These are phyloP conservation scores for Suhomyces pyralidae DNA, from an alignment of 805 yeast species.

Conservation along the genomic window DNA sequence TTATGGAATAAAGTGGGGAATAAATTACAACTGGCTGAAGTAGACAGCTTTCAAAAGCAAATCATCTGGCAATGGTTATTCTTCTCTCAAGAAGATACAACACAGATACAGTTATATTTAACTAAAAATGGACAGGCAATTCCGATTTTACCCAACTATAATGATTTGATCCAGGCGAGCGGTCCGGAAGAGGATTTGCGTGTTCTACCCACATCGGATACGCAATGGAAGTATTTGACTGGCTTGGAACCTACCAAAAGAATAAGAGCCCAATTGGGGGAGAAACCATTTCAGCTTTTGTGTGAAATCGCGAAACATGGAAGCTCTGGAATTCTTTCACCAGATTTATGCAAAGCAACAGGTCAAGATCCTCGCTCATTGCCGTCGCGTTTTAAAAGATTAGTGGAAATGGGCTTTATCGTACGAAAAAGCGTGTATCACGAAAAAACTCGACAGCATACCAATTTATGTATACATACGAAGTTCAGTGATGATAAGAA, in stretches of 20 bases:
- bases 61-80: slow-evolving; percentile 41
- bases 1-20: slow-evolving; percentile 24
- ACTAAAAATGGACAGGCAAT: slow-evolving; percentile 12
- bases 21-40: slow-evolving; percentile 15
- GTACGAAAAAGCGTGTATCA: slow-evolving; percentile 34
- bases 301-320: slow-evolving; percentile 59
- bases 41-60: slow-evolving; percentile 37
- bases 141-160: slow-evolving; percentile 17
- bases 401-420: slow-evolving; percentile 50
- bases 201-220: slow-evolving; percentile 47
- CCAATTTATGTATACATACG: slow-evolving; percentile 51
- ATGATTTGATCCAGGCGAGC: slow-evolving; percentile 14
- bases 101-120: slow-evolving; percentile 11
- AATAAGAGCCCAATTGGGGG: slow-evolving; percentile 53
- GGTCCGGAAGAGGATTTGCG: slow-evolving; percentile 15
- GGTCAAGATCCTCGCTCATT: slow-evolving; percentile 72
- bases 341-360: slow-evolving; percentile 52
- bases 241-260: slow-evolving; percentile 46
- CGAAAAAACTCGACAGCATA: slow-evolving; percentile 44
- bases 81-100: slow-evolving; percentile 15
- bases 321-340: slow-evolving; percentile 55
- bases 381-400: slow-evolving; percentile 56
- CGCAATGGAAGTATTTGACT: slow-evolving; percentile 56
- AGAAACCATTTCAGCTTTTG: slow-evolving; percentile 50
- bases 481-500: slow-evolving; percentile 38